Conservation (phyloP, 2,329 filamentous ascomycete genomes). For the Ceratocystis huliohia region DNA sequence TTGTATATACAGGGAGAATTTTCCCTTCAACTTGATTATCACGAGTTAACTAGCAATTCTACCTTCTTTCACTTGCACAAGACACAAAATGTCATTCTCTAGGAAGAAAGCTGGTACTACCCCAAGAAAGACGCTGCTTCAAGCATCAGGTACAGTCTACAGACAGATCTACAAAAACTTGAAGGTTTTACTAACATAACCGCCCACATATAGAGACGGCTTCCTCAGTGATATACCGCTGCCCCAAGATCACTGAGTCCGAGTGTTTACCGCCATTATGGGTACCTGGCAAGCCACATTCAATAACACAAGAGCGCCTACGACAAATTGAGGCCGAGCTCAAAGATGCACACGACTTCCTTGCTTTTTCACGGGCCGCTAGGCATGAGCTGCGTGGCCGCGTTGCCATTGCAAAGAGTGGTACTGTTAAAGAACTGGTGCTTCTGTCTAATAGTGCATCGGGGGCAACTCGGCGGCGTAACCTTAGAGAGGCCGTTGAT, state of each 20-base stretch:
- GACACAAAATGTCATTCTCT: neutral
- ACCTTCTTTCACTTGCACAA: too few relatives aligned
- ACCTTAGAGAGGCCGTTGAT: slow-evolving; percentile 11
- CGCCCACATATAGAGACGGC: neutral
- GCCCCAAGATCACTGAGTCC: neutral
- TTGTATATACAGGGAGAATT: too few relatives aligned
- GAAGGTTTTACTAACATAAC: neutral
- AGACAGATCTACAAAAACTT: neutral
- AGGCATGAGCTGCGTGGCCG: slow-evolving; percentile 2
- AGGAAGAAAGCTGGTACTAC: neutral
- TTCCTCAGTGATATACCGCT: neutral
- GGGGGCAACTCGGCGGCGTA: slow-evolving; percentile 5
- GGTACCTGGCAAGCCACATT: neutral
- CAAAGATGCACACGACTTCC: slow-evolving; percentile 3
- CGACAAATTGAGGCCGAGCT: slow-evolving; percentile 1
- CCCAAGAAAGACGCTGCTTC: neutral
- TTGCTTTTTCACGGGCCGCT: neutral
- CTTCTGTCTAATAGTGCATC: slow-evolving; percentile 10
- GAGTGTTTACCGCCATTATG: neutral
- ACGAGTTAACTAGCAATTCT: too few relatives aligned
- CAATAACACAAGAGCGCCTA: slow-evolving; percentile 5
- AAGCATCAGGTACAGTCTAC: neutral
- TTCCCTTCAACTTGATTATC: too few relatives aligned
- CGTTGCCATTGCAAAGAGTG: slow-evolving; percentile 5
- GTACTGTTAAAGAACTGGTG: neutral